phyloP scores from a whole-genome alignment of 1,139 yeast species.

The Zhuliangozyma parablackwelliae region DNA sequence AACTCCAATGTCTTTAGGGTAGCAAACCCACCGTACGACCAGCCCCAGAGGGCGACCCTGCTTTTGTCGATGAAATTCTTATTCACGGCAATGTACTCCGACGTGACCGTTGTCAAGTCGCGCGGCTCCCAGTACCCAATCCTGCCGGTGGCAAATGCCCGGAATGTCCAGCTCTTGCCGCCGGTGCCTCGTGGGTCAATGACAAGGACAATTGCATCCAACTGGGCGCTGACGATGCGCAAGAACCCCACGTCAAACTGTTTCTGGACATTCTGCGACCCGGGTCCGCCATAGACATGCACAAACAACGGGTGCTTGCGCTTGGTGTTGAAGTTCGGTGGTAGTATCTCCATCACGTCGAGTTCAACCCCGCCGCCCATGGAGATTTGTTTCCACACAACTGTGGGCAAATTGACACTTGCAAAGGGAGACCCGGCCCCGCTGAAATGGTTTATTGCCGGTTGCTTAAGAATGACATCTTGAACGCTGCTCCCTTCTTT shows the following conservation, averaged over 20 bases:
- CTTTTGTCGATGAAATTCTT: conserved; percentile 52
- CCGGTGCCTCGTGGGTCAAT: conserved; percentile 97
- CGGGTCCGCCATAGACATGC: conserved; percentile 92
- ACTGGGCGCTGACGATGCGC: conserved; percentile 60
- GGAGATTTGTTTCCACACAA: conserved; percentile 42
- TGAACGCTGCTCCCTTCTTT: conserved; percentile 2
- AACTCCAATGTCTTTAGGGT: conserved; percentile 67
- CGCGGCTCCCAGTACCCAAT: conserved; percentile 87
- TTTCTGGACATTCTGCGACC: conserved; percentile 67
- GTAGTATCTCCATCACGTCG: conserved; percentile 71
- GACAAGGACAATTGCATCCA: conserved; percentile 71
- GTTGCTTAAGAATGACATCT: conserved; percentile 22
- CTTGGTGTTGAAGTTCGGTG: conserved; percentile 58
- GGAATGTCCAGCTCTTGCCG: conserved; percentile 75
- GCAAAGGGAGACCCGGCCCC: conserved; percentile 16
- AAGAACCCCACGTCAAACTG: conserved; percentile 59
- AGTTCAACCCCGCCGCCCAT: conserved; percentile 46
- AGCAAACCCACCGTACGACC: conserved; percentile 81
- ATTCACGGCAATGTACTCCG: conserved; percentile 52
- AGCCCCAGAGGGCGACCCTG: conserved; percentile 84
- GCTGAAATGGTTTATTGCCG: conserved; percentile 24
- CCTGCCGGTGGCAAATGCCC: conserved; percentile 60
- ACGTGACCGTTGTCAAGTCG: conserved; percentile 68
- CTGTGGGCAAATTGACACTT: conserved; percentile 53
- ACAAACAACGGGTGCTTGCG: conserved; percentile 76